Evolutionary conservation across 2,329 filamentous ascomycete species (phyloP).

Genomic region (Pseudogymnoascus sp.): DNA sequence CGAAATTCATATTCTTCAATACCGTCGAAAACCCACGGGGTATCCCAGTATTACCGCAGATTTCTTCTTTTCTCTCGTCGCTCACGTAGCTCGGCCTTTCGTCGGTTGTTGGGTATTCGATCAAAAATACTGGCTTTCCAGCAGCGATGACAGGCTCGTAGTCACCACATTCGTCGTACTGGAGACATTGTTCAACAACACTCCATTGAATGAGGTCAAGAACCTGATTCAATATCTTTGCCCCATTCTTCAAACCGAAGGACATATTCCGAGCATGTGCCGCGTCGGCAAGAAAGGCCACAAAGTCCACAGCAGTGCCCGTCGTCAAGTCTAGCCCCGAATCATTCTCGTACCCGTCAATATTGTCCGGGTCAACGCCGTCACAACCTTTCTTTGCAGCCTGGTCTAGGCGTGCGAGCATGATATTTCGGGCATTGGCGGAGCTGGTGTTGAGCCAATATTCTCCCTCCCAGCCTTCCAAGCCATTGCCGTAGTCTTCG

Average conservation of each 20-base stretch:
- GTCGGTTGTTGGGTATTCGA: constrained; percentile 51
- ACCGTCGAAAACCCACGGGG: not conserved
- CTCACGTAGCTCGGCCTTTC: not conserved
- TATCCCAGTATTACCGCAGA: not conserved
- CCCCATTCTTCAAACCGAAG: constrained; percentile 61
- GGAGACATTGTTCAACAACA: constrained; percentile 48
- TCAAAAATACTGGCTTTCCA: constrained; percentile 61
- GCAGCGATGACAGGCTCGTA: constrained; percentile 49
- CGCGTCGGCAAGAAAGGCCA: constrained; percentile 50
- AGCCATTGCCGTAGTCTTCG: constrained; percentile 46
- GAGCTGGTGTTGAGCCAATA: constrained; percentile 55
- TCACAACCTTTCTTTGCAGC: constrained; percentile 56
- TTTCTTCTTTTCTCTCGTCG: not conserved
- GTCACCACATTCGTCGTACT: constrained; percentile 49
- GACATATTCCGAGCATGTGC: constrained; percentile 47
- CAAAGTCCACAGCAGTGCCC: constrained; percentile 47
- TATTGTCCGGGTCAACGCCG: constrained; percentile 62
- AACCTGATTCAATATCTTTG: not conserved
- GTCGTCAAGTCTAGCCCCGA: constrained; percentile 53
- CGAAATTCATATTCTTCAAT: constrained; percentile 5
- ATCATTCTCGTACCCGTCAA: constrained; percentile 57
- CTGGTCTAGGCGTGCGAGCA: constrained; percentile 49
- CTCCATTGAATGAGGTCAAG: not conserved
- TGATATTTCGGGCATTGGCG: constrained; percentile 52
- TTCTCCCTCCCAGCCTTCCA: constrained; percentile 59